Evolutionary conservation across 2,329 filamentous ascomycete genomes (phyloP).

Genomic region (Emericellopsis cladophorae): DNA sequence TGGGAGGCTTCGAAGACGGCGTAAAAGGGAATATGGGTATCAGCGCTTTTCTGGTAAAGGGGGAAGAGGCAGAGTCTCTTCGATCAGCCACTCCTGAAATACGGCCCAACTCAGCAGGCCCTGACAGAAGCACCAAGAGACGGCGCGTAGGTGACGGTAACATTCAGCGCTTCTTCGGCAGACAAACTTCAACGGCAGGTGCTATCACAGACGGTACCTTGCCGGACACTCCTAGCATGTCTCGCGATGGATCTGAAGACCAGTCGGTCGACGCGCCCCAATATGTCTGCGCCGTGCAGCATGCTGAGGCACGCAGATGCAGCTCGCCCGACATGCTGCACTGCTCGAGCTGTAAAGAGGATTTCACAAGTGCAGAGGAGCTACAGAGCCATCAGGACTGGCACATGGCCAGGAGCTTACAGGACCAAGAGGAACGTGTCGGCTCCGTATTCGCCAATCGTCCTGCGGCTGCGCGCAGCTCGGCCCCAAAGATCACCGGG

Average conservation of each 20-base stretch:
- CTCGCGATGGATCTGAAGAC: conserved; percentile 7
- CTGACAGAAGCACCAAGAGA: conserved; percentile 14
- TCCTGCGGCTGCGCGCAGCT: conserved; percentile 16
- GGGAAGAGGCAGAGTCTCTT: conserved; percentile 43
- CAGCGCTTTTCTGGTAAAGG: conserved; percentile 70
- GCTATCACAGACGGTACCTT: conserved; percentile 9
- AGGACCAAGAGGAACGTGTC: conserved; percentile 44
- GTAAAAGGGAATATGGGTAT: conserved; percentile 77
- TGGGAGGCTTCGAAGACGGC: conserved; percentile 87
- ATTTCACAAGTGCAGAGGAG: conserved; percentile 43
- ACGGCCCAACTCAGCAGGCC: conserved; percentile 7
- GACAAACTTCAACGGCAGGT: conserved; percentile 17
- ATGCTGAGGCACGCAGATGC: not conserved
- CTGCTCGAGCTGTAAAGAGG: conserved; percentile 55
- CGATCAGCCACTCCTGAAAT: conserved; percentile 9
- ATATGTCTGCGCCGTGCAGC: not conserved
- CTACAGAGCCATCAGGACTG: conserved; percentile 77
- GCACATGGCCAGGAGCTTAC: conserved; percentile 84
- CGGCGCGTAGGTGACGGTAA: conserved; percentile 28
- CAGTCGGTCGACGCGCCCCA: not conserved
- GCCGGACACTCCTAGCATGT: conserved; percentile 4
- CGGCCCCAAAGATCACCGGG: conserved; percentile 15
- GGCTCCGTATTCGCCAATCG: conserved; percentile 28
- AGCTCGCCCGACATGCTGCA: not conserved
- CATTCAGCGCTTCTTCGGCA: conserved; percentile 47